Conservation (phyloP, 306 rosid genomes). For the Sicyos baderoa region DNA sequence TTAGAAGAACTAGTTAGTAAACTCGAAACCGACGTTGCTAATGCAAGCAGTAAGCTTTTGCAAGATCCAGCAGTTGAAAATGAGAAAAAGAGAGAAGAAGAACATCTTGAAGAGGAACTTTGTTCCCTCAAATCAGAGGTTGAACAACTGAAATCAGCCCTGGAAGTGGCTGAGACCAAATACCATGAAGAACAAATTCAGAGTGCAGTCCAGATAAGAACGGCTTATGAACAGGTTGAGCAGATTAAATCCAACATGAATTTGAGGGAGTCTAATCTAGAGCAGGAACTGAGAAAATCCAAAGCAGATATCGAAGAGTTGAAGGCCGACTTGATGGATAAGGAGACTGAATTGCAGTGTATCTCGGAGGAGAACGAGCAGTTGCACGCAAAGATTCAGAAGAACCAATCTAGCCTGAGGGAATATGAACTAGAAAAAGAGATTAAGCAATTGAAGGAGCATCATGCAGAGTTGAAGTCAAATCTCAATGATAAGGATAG, state of each 20-base stretch:
- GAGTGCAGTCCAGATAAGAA: slow-evolving; percentile 52
- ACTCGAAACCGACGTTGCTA: slow-evolving; percentile 27
- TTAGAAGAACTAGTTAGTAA: slow-evolving; percentile 49
- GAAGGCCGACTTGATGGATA: slow-evolving; percentile 81
- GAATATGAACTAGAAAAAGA: slow-evolving; percentile 45
- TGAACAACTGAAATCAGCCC: slow-evolving; percentile 35
- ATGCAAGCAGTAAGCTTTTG: slow-evolving; percentile 18
- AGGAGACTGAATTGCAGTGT: slow-evolving; percentile 85
- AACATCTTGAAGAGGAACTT: slow-evolving; percentile 33
- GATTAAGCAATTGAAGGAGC: slow-evolving; percentile 45
- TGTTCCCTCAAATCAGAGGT: slow-evolving; percentile 46
- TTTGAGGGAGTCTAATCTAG: slow-evolving; percentile 40
- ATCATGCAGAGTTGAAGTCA: slow-evolving; percentile 43
- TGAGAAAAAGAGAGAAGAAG: slow-evolving; percentile 19
- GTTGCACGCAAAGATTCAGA: slow-evolving; percentile 45
- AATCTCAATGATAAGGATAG: slow-evolving; percentile 79
- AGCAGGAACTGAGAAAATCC: slow-evolving; percentile 40
- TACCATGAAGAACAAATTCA: slow-evolving; percentile 63
- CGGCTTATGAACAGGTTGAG: slow-evolving; percentile 58
- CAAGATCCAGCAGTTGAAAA: slow-evolving; percentile 17
- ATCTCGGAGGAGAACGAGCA: slow-evolving; percentile 81
- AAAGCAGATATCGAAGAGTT: slow-evolving; percentile 58
- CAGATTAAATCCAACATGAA: slow-evolving; percentile 49
- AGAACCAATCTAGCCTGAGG: slow-evolving; percentile 32
- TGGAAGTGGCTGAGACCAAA: slow-evolving; percentile 62